Conservation (phyloP, 2,329 filamentous ascomycete genomes). For the Arachnomyces sp. region DNA sequence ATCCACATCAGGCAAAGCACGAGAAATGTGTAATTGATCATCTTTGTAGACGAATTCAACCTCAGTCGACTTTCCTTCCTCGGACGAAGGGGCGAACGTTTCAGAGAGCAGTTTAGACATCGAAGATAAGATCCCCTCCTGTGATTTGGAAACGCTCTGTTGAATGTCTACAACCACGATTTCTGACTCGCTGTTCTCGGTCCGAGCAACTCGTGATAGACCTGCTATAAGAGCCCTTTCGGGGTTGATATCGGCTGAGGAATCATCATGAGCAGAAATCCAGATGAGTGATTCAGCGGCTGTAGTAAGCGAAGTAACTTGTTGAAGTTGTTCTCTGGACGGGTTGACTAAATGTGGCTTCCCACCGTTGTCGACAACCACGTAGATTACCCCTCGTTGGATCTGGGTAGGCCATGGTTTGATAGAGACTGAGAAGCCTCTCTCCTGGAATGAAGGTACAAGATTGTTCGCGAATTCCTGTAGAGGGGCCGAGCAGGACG, state of each 20-base stretch:
- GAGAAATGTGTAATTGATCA: too few species aligned
- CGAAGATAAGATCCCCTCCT: too few species aligned
- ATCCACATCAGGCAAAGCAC: background rate
- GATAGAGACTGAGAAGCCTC: background rate
- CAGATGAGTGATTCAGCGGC: background rate
- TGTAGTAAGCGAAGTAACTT: background rate
- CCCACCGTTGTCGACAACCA: background rate
- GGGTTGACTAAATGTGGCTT: background rate
- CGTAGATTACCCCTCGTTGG: background rate
- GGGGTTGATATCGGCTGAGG: background rate
- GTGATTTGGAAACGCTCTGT: background rate
- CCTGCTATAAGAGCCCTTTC: conserved; percentile 3
- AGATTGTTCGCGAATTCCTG: background rate
- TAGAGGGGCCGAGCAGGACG: background rate
- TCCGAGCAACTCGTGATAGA: conserved; percentile 5
- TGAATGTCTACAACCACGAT: conserved; percentile 4
- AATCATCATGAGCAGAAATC: background rate
- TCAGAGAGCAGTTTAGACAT: too few species aligned
- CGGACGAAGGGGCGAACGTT: too few species aligned
- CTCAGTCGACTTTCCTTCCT: too few species aligned
- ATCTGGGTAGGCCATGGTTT: too few species aligned
- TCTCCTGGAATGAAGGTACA: background rate
- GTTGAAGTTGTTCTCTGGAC: background rate
- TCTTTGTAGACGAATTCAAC: too few species aligned
- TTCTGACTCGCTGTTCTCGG: conserved; percentile 2